Conservation (phyloP, 1,284 basidiomycete species). For the Puccinia horiana region DNA sequence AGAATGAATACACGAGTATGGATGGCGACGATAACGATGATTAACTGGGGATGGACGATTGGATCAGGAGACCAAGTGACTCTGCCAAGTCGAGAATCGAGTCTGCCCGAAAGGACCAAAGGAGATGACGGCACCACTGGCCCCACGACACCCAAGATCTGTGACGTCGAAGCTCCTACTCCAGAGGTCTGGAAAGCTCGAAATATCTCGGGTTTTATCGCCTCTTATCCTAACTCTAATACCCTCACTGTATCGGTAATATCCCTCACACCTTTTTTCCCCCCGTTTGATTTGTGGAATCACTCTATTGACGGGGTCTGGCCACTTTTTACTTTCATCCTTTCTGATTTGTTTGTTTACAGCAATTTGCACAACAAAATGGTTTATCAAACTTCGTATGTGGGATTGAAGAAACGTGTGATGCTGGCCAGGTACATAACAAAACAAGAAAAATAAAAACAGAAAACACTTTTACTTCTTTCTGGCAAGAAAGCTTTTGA, state of each 20-base stretch:
- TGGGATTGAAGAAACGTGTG: constrained; percentile 37
- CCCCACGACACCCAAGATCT: neutral
- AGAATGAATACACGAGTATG: no score
- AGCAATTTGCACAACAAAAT: constrained; percentile 31
- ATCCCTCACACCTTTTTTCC: neutral
- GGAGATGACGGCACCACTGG: neutral
- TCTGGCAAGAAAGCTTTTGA: neutral
- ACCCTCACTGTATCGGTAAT: constrained; percentile 27
- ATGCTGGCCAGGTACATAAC: constrained; percentile 30
- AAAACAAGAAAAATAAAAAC: neutral
- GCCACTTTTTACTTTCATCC: neutral
- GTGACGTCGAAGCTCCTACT: constrained; percentile 1
- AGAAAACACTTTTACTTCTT: neutral
- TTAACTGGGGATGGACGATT: no score
- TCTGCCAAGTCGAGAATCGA: no score
- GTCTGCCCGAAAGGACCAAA: neutral
- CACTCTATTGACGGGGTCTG: neutral
- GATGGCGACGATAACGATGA: no score
- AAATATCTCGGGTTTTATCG: constrained; percentile 30
- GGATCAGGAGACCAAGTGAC: no score
- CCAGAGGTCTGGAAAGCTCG: constrained; percentile 31
- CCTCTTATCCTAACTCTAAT: constrained; percentile 17
- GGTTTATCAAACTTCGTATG: constrained; percentile 27
- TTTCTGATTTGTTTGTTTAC: neutral
- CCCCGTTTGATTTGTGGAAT: neutral